Evolutionary conservation across 805 yeast genomes (phyloP), one percentile per base, ranked within the genome.

Genomic region (Kuraishia borneana): DNA sequence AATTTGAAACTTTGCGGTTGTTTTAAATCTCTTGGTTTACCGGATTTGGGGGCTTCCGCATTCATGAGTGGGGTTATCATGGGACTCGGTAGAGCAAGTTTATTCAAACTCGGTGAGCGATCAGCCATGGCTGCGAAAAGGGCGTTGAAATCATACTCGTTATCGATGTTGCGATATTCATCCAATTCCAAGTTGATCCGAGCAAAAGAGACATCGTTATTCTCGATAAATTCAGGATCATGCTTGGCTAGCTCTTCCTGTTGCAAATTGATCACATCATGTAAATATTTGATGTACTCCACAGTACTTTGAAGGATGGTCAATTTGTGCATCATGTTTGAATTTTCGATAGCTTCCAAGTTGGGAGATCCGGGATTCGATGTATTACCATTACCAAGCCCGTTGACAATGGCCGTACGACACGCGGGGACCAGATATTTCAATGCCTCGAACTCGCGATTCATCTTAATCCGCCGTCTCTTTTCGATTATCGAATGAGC

Each of bases 231-330:
- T 8, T 53, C 41, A 18, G 46, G 44, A 35, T 47, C 47, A 22
- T 26, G 33, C 5, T 36, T 18, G 30, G 51, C 41, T 1, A 57
- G 43, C 4, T 44, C 42, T 4, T 46, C 41, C 39, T 65, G 66
- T 49, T 75, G 71, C 38, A 69, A 54, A 37, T 65, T 61, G 16
- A 77, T 63, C 8, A 75, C 65, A 36, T 67, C 62, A 50, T 82
- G 87, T 32, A 83, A 61, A 47, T 81, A 79, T 40, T 73, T 64
- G 41, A 83, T 76, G 48, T 83, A 83, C 47, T 81, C 88, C 18
- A 83, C 94, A 0, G 89, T 74, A n/a, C 83, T 76, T 51, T 83
- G 87, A 28, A 83, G 58, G 20, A 83, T 80, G 3, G 87, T 83
- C 40, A 83, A 65, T 55, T 83, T 83, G 57, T 83, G 84, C 76